phyloP scores from a whole-genome alignment of 1,139 yeast genomes.

The Yamadazyma siamensis region DNA sequence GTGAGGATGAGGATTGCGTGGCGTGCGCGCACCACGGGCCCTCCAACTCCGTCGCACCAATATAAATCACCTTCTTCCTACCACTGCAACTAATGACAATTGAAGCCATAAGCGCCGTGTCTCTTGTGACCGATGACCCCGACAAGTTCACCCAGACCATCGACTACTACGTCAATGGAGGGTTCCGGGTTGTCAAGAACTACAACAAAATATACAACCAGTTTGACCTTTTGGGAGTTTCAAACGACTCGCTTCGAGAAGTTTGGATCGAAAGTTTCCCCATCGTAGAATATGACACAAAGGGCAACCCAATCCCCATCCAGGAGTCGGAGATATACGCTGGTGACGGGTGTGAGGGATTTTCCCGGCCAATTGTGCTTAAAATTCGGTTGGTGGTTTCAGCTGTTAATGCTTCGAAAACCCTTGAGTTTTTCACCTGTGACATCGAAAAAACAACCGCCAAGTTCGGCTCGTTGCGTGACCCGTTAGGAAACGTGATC shows the following conservation, averaged over 20 bases:
- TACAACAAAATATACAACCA: constrained; percentile 42
- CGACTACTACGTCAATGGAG: constrained; percentile 53
- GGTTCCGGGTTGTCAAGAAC: constrained; percentile 56
- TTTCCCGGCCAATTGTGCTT: constrained; percentile 35
- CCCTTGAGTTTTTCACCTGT: constrained; percentile 51
- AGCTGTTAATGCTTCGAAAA: constrained; percentile 17
- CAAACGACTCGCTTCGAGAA: constrained; percentile 63
- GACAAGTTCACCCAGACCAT: constrained; percentile 44
- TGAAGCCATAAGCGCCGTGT: constrained; percentile 41
- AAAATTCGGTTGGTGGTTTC: constrained; percentile 52
- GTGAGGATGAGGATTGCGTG: not conserved
- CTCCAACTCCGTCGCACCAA: not conserved
- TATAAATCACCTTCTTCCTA: constrained; percentile 1
- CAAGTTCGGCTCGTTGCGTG: constrained; percentile 22
- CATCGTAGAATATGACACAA: constrained; percentile 44
- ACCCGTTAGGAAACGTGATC: constrained; percentile 15
- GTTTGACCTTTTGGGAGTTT: constrained; percentile 47
- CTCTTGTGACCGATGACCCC: constrained; percentile 55
- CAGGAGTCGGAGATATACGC: constrained; percentile 56
- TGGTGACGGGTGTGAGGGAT: constrained; percentile 39
- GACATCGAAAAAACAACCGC: constrained; percentile 36
- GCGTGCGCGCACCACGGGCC: not conserved
- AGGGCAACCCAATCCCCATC: constrained; percentile 53
- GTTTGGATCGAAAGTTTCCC: constrained; percentile 72
- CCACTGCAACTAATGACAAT: constrained; percentile 9